Conservation (phyloP, 2,329 filamentous ascomycete species). For the Pestalotiopsis sp. region DNA sequence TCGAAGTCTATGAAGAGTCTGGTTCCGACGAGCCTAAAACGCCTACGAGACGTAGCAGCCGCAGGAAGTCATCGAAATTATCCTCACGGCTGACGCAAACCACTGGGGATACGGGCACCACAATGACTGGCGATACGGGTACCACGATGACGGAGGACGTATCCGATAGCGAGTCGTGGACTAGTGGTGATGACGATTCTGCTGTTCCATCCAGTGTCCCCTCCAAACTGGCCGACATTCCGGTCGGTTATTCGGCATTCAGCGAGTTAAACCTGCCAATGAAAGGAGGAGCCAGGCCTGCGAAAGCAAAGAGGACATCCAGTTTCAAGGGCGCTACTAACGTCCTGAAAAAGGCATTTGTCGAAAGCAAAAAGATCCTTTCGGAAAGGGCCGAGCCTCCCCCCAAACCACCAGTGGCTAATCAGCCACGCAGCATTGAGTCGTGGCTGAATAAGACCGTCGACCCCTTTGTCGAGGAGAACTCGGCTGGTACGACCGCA, state of each 20-base stretch:
- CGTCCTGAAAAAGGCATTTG: slow-evolving; percentile 64
- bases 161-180: slow-evolving; percentile 33
- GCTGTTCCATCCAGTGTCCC: slow-evolving; percentile 41
- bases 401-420: slow-evolving; percentile 42
- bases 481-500: slow-evolving; percentile 13
- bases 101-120: slow-evolving; percentile 12
- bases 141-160: slow-evolving; percentile 29
- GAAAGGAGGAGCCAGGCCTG: slow-evolving; percentile 39
- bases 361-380: slow-evolving; percentile 65
- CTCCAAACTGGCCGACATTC: slow-evolving; percentile 59
- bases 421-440: slow-evolving; percentile 64
- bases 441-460: slow-evolving; percentile 64
- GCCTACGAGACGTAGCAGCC: slow-evolving; percentile 37
- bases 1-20: slow-evolving; percentile 35
- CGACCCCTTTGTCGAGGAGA: slow-evolving; percentile 58
- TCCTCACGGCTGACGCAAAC: slow-evolving; percentile 23
- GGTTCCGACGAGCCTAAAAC: slow-evolving; percentile 36
- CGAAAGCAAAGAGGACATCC: slow-evolving; percentile 51
- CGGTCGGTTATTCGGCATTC: slow-evolving; percentile 66
- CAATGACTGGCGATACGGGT: slow-evolving; percentile 19
- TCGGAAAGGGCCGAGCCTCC: slow-evolving; percentile 60
- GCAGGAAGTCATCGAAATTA: slow-evolving; percentile 22
- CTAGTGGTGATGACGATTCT: slow-evolving; percentile 28
- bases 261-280: slow-evolving; percentile 61
- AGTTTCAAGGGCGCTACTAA: slow-evolving; percentile 63